Base-by-base conservation (phyloP, 805 yeast species). In the Candida krabiensis region DNA sequence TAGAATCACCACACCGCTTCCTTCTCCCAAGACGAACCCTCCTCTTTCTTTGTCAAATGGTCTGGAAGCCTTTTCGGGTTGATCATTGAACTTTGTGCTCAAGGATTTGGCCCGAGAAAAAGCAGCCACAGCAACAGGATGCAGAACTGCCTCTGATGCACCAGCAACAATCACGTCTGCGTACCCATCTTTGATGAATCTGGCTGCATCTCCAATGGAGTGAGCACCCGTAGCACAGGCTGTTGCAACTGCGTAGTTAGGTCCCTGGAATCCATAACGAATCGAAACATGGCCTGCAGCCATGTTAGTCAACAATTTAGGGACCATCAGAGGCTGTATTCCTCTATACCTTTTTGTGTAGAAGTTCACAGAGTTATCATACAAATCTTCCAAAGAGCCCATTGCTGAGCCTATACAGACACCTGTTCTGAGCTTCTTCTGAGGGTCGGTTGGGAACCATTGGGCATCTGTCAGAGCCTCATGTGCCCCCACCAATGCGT, bases 161-260 rank as follows among this genome's bases (percentile, higher is more conserved):
- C 99, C 99, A 7, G 96, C 93, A 8, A 93, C 71, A 80, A 90
- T 86, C 4, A 83, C 86, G 49, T 89, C 83, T 9, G 91, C 87
- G 64, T 85, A 83, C 4, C 86, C 95, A 39, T 80, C 80, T 43
- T 72, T 66, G 41, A 93, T 86, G 52, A 90, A 82, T 52, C 90
- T 77, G 49, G 71, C 76, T 0, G 96, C 97, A 57, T 93, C 99
- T 3, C 98, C 98, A 33, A 93, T 82, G 0, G 96, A 76, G 55
- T 93, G 95, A 19, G 84, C 76, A 0, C 99, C 99, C 0, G 99
- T 89, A 4, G 99, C 96, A 67, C 99, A 93, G 1, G 99, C 99
- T 0, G 98, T 89, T 2, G 96, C 77, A 0, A 80, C 93, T 0
- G 95, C 69, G 56, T 90, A 96, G 29, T 86, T 77, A 2, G 96